Evolutionary conservation across 2,329 filamentous ascomycete genomes (phyloP), one percentile per base, ranked within the genome.

Genomic region (Claviceps digitariae): DNA sequence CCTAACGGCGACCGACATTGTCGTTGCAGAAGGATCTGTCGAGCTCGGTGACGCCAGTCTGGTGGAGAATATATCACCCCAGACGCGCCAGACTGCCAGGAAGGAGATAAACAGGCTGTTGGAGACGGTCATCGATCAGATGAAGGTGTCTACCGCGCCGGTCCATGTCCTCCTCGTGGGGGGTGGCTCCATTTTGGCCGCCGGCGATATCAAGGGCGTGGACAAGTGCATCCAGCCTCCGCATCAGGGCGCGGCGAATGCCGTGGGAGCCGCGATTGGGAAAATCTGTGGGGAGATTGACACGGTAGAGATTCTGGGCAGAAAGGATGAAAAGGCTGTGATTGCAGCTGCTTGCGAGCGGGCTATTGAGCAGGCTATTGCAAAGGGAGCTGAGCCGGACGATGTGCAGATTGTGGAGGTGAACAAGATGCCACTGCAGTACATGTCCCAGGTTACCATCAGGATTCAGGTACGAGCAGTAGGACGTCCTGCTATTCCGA

Each of bases 191-290:
- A 68, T 82, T 0, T 62, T 81, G 2, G 73, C 75, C 2, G 71
- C 74, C 1, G 67, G 74, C 5, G 59, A 66, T 0, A 67, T 82
- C 7, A 64, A 68, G 1, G 77, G 76, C 0, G 77, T 79, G 0
- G 68, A 70, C 7, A 67, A 74, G 56, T 72, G 75, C 53, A 74
- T 77, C 8, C 66, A 71, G 4, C 79, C 79, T 1, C 69, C 73
- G 2, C 74, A 74, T 50, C 69, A 77, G 31, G 76, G 76, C 53
- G 77, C 75, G 0, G 79, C 79, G 3, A 83, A 82, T 61, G 79
- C 79, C 0, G 75, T 83, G 2, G 79, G 79, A 6, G 79, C 79
- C 1, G 79, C 79, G 0, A 79, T 79, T 34, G 76, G 75, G 2
- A 76, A 76, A 52, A 73, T 79, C 0, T 72, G 73, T 2, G 77